Evolutionary conservation across 1,284 basidiomycete genomes (phyloP), one percentile per base, ranked within the genome.

Genomic region (Ceratobasidium sp.): DNA sequence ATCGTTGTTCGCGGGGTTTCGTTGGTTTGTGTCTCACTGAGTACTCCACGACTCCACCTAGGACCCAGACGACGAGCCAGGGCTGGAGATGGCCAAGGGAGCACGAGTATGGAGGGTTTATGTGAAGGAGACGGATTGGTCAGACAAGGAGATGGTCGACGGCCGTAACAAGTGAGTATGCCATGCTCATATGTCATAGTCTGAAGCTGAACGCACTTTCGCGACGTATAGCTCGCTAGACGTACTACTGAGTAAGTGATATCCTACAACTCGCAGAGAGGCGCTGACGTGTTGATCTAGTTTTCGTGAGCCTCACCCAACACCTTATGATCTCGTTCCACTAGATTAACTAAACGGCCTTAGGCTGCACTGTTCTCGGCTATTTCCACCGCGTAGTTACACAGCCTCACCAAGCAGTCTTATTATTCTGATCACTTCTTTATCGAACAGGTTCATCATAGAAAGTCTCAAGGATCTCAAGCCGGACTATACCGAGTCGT

Each of bases 321-420:
- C 67, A 55, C 10, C 10, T 20, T 55, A 13, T 12, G 23, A 7
- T 18, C 2, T 33, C 28, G 13, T 18, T 39, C 23, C 26, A 39
- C 20, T 39, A 18, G 23, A 20, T 66, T 18, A 40, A 15, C 26
- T 13, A 18, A 42, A 7, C 6, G 23, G n/a, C 26, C 49, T 10
- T 39, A 69, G 67, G 67, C 67, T 9, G 67, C 67, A 26, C 53
- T 69, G 18, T 69, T 69, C 33, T 53, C 67, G 13, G 51, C 67
- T 39, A 69, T 69, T 12, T 56, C 53, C 2, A 69, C 67, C 18
- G 67, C 67, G 67, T 69, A 51, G 20, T 49, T 39, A 5, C 13
- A 10, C 26, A 39, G 28, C 55, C n/a, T n/a, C 28, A 20, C 2
- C 15, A n/a, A 56, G 9, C 15, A 13, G 28, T 12, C 3, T 15